A percentile compares a stretch with the other conserved stretches of the same genome.
Conservation (phyloP, 331 rosid species). For the Quercus phellos region DNA sequence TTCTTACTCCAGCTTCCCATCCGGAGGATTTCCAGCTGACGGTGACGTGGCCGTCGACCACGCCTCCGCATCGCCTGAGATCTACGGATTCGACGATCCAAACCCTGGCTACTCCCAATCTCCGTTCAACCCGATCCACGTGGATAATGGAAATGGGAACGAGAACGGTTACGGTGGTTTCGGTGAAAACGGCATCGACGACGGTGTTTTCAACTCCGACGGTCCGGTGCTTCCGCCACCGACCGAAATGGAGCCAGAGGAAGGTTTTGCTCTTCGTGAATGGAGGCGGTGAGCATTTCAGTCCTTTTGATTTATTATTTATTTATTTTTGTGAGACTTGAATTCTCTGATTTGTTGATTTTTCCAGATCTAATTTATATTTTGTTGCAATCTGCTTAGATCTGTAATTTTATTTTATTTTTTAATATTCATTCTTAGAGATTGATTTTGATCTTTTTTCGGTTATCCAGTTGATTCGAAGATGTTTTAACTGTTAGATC, state of each 20-base stretch:
- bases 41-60: constrained; percentile 61
- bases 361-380: constrained; percentile 16
- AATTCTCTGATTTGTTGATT: constrained; percentile 7
- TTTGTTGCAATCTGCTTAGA: constrained; percentile 41
- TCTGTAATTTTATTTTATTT: constrained; percentile 27
- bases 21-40: constrained; percentile 51
- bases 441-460: neutral
- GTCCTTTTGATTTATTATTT: neutral
- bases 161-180: constrained; percentile 21
- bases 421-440: neutral
- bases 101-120: constrained; percentile 60
- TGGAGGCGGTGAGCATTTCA: constrained; percentile 83
- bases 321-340: neutral
- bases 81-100: constrained; percentile 76
- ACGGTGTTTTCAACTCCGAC: constrained; percentile 64
- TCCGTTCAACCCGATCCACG: constrained; percentile 55
- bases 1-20: constrained; percentile 33
- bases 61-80: constrained; percentile 55
- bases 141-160: constrained; percentile 65
- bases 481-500: neutral
- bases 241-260: constrained; percentile 73
- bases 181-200: constrained; percentile 36
- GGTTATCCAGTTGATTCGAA: neutral
- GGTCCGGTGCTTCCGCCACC: constrained; percentile 93
- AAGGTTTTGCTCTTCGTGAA: constrained; percentile 88